phyloP scores from a whole-genome alignment of 2,329 filamentous ascomycete species.

The Aspergillus novofumigatus region DNA sequence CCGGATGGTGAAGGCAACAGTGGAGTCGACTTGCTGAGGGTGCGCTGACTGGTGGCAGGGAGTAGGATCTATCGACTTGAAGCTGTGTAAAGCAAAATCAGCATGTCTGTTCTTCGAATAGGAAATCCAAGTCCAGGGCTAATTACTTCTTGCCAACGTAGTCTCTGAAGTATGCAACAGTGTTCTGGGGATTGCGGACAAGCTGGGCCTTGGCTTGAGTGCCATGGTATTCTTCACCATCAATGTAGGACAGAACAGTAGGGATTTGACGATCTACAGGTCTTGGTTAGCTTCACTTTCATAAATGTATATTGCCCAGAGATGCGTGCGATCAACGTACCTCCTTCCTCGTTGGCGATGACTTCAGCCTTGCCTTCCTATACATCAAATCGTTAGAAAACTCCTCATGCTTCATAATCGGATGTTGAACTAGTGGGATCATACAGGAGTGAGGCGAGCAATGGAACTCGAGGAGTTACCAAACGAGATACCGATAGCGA shows the following conservation, averaged over 20 bases:
- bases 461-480: slow-evolving; percentile 99
- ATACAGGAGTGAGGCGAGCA: slow-evolving; percentile 69
- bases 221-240: slow-evolving; percentile 94
- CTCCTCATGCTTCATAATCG: background rate
- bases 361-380: slow-evolving; percentile 92
- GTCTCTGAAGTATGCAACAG: slow-evolving; percentile 92
- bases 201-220: slow-evolving; percentile 92
- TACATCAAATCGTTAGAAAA: background rate
- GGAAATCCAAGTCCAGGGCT: background rate
- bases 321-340: slow-evolving; percentile 46
- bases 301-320: background rate
- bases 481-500: slow-evolving; percentile 92
- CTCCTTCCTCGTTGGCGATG: slow-evolving; percentile 98
- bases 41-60: slow-evolving; percentile 92
- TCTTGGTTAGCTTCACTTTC: slow-evolving; percentile 14
- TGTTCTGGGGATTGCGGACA: slow-evolving; percentile 87
- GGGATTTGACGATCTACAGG: slow-evolving; percentile 87
- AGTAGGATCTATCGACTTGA: slow-evolving; percentile 94
- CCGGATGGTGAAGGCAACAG: slow-evolving; percentile 76
- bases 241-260: slow-evolving; percentile 87
- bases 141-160: slow-evolving; percentile 85
- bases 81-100: slow-evolving; percentile 43
- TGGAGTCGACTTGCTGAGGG: slow-evolving; percentile 68
- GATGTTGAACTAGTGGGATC: slow-evolving; percentile 18
- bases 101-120: slow-evolving; percentile 3